Conservation (phyloP, 2,329 filamentous ascomycete genomes). For the Fusarium haematococcum region DNA sequence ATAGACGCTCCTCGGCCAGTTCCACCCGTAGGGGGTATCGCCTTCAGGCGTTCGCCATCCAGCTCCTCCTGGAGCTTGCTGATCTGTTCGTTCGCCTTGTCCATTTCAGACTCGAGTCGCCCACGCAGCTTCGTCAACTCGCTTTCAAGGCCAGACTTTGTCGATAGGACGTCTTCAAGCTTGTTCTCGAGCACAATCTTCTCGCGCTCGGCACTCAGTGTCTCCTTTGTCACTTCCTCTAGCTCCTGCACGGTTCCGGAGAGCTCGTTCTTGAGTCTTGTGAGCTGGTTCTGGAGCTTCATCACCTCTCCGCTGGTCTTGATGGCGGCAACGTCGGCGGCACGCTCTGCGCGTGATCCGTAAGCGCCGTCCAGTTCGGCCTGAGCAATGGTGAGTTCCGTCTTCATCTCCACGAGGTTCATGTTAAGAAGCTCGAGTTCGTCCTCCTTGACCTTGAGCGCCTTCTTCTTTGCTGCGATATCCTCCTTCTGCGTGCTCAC, state of each 20-base stretch:
- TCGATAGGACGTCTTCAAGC: conserved; percentile 42
- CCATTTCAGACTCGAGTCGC: conserved; percentile 57
- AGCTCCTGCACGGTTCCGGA: conserved; percentile 63
- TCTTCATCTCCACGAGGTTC: conserved; percentile 69
- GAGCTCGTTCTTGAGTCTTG: conserved; percentile 63
- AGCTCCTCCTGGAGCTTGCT: conserved; percentile 62
- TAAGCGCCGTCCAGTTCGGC: conserved; percentile 73
- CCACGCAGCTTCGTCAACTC: conserved; percentile 45
- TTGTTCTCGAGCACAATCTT: conserved; percentile 58
- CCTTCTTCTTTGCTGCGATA: conserved; percentile 53
- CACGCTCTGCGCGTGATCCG: conserved; percentile 68
- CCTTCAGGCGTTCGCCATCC: conserved; percentile 63
- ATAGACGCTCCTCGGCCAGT: conserved; percentile 59
- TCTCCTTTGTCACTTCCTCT: conserved; percentile 65
- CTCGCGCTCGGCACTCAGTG: conserved; percentile 62
- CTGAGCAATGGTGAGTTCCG: conserved; percentile 69
- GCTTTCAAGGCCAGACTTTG: conserved; percentile 36
- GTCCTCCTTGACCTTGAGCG: conserved; percentile 61
- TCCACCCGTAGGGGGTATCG: conserved; percentile 48
- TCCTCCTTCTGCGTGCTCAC: conserved; percentile 37
- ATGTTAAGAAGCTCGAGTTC: conserved; percentile 64
- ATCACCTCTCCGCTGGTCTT: conserved; percentile 60
- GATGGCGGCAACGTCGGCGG: conserved; percentile 67
- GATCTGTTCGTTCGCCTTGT: conserved; percentile 51
- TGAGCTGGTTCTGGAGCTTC: conserved; percentile 61